phyloP scores from a whole-genome alignment of 2,329 filamentous ascomycete species.

The Cytospora mali region DNA sequence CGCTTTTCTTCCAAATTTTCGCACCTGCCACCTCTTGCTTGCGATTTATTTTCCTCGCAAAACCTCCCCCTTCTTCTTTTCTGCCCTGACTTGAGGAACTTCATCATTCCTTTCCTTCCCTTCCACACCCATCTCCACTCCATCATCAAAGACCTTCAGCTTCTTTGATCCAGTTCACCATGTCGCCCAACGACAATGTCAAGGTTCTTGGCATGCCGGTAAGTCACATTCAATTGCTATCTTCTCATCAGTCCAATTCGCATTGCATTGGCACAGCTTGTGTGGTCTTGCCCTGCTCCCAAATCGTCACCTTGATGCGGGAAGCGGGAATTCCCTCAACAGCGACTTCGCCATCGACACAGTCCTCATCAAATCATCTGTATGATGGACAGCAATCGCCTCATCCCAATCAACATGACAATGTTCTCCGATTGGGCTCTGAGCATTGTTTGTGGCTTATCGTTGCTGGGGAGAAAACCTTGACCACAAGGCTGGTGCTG shows the following conservation, averaged over 20 bases:
- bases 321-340: background rate
- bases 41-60: slow-evolving; percentile 1
- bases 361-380: background rate
- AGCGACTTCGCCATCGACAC: slow-evolving; percentile 10
- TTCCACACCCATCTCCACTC: slow-evolving; percentile 59
- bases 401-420: slow-evolving; percentile 13
- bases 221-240: slow-evolving; percentile 42
- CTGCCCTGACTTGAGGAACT: slow-evolving; percentile 32
- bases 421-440: background rate
- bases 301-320: background rate
- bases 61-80: slow-evolving; percentile 28
- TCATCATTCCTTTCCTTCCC: slow-evolving; percentile 44
- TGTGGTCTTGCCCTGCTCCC: no score
- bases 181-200: slow-evolving; percentile 57
- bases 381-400: slow-evolving; percentile 10
- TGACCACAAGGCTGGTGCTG: slow-evolving; percentile 5
- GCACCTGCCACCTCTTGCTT: slow-evolving; percentile 43
- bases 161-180: slow-evolving; percentile 50
- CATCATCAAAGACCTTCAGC: slow-evolving; percentile 45
- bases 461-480: slow-evolving; percentile 20
- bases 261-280: no score
- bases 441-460: slow-evolving; percentile 22
- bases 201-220: slow-evolving; percentile 70
- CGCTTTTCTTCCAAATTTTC: slow-evolving; percentile 49
- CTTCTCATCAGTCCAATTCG: slow-evolving; percentile 11